Base-by-base conservation (phyloP, 2,329 filamentous ascomycete species). In the Ascochyta koolunga region DNA sequence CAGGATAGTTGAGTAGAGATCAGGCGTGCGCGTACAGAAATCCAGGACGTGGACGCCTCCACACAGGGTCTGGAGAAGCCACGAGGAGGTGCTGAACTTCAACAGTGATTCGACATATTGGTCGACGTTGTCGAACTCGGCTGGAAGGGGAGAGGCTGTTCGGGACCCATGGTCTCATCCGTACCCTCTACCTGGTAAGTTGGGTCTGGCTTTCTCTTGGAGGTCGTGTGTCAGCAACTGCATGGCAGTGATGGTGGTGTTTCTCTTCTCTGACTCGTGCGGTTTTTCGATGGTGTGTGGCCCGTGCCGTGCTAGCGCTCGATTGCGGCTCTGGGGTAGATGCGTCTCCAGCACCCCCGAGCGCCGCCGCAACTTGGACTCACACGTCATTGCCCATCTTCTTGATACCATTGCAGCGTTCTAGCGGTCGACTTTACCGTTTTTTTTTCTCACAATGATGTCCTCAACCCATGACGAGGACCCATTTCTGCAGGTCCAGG, bases 21-120 rank as follows among this genome's bases (percentile, higher is more conserved):
- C 89, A 5, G 91, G 90, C 41, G 91, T 85, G 36, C 86, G 85
- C 2, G 92, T 97, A 77, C 97, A 91, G 76, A 99, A 98, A 73
- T 99, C 95, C 51, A 98, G 82, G 59, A 99, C 93, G 71, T 99
- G 95, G 0, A 98, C 90, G n/a, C 93, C 93, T 48, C 95, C 95
- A 70, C 92, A 96, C n/a, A 99, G 82, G 22, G 90, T 91, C 61
- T 91, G 89, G 64, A 97, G 92, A 1, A 91, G 80, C 48, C 88
- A 84, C 39, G 89, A 90, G 2, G 86, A 86, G 5, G 86, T 86
- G 1, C 87, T 84, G 67, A 98, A 96, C 18, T 85, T 72, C 22
- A 98, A 81, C 11, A 98, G 83, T 16, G 86, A 87, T 22, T 90
- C 81, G 42, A 96, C 83, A 73, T 96, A 99, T 47, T 86, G 83